Percentiles rank a stretch among this genome's conserved stretches.
phyloP scores from a whole-genome alignment of 2,329 filamentous ascomycete species.

The Fusarium sterilihyphosum region DNA sequence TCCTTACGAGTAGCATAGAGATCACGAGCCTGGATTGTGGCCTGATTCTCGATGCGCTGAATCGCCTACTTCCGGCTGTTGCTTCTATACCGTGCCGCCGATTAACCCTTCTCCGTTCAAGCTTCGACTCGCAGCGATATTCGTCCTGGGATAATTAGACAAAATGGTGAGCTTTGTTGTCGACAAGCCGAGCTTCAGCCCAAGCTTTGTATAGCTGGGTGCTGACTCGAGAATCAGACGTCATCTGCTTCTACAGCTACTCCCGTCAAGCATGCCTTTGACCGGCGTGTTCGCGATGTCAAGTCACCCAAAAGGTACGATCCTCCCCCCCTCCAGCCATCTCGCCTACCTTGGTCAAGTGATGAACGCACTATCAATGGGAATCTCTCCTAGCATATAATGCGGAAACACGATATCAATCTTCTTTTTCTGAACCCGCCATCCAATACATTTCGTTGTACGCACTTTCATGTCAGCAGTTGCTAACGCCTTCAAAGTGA shows the following conservation, averaged over 20 bases:
- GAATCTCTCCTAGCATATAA: constrained; percentile 99
- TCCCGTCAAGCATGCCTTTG: constrained; percentile 77
- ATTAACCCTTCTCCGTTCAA: constrained; percentile 18
- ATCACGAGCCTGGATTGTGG: constrained; percentile 38
- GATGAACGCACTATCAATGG: constrained; percentile 97
- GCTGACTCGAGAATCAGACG: constrained; percentile 56
- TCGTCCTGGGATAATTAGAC: constrained; percentile 5
- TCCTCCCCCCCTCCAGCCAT: neutral
- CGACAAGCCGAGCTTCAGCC: constrained; percentile 13
- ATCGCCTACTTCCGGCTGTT: constrained; percentile 35
- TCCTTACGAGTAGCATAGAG: constrained; percentile 22
- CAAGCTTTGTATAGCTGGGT: constrained; percentile 19
- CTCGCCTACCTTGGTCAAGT: constrained; percentile 49
- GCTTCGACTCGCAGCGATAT: constrained; percentile 23
- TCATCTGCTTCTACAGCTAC: constrained; percentile 79
- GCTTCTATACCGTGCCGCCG: constrained; percentile 8
- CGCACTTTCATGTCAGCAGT: neutral
- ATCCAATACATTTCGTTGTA: constrained; percentile 4
- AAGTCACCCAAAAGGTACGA: constrained; percentile 91
- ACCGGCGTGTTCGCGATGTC: constrained; percentile 82
- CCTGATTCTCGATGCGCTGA: constrained; percentile 39
- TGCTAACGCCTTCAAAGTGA: constrained; percentile 69
- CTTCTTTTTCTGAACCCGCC: constrained; percentile 70
- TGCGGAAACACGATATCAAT: constrained; percentile 84
- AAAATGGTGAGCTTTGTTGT: constrained; percentile 40